phyloP scores from a whole-genome alignment of 257 asterid genomes.

The Gentiana straminea region DNA sequence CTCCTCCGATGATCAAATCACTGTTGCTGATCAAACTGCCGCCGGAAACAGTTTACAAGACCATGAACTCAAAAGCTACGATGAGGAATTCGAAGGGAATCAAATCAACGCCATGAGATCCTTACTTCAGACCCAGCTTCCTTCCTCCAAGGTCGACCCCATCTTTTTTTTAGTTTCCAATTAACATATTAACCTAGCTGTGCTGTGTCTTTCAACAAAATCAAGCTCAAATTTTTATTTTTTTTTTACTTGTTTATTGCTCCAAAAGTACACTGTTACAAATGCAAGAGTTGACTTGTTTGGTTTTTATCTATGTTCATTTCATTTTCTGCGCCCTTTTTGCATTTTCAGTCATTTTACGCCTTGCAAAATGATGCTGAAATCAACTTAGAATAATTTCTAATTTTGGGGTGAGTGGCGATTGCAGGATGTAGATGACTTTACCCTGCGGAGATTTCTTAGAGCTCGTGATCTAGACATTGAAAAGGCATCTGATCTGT shows the following conservation, averaged over 20 bases:
- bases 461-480: constrained; percentile 88
- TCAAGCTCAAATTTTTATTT: too few species aligned
- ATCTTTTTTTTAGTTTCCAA: background rate
- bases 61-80: background rate
- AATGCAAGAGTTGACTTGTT: too few species aligned
- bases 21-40: constrained; percentile 2
- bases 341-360: too few species aligned
- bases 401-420: background rate
- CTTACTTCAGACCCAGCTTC: constrained; percentile 13
- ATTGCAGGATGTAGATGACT: constrained; percentile 63
- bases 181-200: too few species aligned
- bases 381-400: too few species aligned
- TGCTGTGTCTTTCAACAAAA: too few species aligned
- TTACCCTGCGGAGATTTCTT: constrained; percentile 69
- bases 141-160: constrained; percentile 25
- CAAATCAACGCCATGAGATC: constrained; percentile 26
- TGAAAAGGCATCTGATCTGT: constrained; percentile 69
- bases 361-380: too few species aligned
- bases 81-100: constrained; percentile 17
- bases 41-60: constrained; percentile 1
- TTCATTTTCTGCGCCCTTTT: too few species aligned
- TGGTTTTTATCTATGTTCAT: too few species aligned
- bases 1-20: background rate
- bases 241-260: too few species aligned
- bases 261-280: too few species aligned